Evolutionary conservation across 2,329 filamentous ascomycete species (phyloP), one percentile per base, ranked within the genome.

Genomic region (Ophiostoma sp.): DNA sequence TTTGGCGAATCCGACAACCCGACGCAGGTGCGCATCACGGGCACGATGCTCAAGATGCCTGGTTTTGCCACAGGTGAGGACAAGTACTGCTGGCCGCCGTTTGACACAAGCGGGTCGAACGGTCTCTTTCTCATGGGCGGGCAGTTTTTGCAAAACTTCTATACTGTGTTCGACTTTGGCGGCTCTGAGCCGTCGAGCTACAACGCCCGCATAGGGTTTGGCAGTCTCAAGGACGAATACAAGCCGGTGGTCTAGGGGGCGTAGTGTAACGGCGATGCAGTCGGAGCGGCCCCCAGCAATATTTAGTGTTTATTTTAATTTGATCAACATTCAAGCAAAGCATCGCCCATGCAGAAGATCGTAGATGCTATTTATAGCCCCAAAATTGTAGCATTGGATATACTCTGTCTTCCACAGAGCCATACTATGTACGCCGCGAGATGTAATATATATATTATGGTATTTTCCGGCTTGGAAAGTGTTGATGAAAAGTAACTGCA

Each of bases 31-130:
- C 60, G 31, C 60, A 64, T 64, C 60, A 64, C 60, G 33, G 60
- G 60, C 60, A 35, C 60, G 5, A 64, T 64, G 60, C 60, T 64
- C 60, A 64, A 64, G 60, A n/a, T 15, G 13, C 60, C 60, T 6
- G 60, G 60, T 17, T 64, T 64, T 36, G 60, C 60, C 33, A 64
- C 60, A 1, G 60, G 60, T 33, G 60, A 64, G 60, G 60, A 64
- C 60, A 64, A 64, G 33, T 64, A 64, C 60, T 64, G 60, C 60
- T 64, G 60, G 60, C 60, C 60, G 60, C 60, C 60, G 7, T 64
- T 64, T 39, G 33, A 64, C 33, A 6, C 60, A 17, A 64, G 31
- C 33, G 60, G 20, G 1, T 35, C 33, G 15, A 15, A 10, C 15
- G 60, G 60, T 10, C 60, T 64, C 33, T 64, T 35, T 15, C 60